Evolutionary conservation across 2,329 filamentous ascomycete species (phyloP).

Genomic region (Cladosporium sp.): DNA sequence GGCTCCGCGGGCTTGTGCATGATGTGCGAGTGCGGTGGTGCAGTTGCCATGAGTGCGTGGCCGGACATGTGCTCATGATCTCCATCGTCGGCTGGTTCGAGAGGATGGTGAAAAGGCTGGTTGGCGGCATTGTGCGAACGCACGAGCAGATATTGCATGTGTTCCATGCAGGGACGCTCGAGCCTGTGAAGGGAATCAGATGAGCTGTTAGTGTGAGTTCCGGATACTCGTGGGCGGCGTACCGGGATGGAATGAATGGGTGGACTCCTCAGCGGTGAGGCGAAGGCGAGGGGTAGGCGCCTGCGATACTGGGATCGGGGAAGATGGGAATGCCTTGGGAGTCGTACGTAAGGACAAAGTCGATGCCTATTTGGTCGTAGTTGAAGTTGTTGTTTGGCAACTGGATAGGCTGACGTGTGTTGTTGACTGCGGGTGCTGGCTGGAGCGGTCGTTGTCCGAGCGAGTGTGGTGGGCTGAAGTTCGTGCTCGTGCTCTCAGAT

Average conservation of each 20-base stretch:
- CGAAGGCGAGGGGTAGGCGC: constrained; percentile 66
- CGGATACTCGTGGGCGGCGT: constrained; percentile 20
- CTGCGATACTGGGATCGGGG: constrained; percentile 23
- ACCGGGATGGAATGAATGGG: constrained; percentile 19
- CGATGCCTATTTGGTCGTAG: constrained; percentile 81
- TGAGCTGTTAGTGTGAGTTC: constrained; percentile 31
- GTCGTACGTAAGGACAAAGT: constrained; percentile 87
- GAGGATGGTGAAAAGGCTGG: constrained; percentile 39
- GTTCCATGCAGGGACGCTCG: constrained; percentile 91
- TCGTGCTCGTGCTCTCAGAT: constrained; percentile 50
- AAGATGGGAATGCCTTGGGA: constrained; percentile 38
- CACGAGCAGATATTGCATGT: constrained; percentile 76
- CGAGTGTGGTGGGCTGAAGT: constrained; percentile 49
- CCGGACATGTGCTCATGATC: constrained; percentile 68
- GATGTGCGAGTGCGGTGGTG: constrained; percentile 71
- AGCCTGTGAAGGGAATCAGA: constrained; percentile 56
- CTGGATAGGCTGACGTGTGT: constrained; percentile 29
- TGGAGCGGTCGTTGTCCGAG: constrained; percentile 39
- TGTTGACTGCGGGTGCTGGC: not conserved
- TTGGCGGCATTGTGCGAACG: constrained; percentile 51
- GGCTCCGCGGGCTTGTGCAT: constrained; percentile 56
- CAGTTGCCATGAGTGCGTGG: constrained; percentile 91
- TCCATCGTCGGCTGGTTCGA: constrained; percentile 51
- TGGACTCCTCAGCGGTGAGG: constrained; percentile 39
- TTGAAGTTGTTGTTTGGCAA: constrained; percentile 54